Evolutionary conservation across 306 rosid species (phyloP), one percentile per base, ranked within the genome.

Genomic region (Senna siamea): DNA sequence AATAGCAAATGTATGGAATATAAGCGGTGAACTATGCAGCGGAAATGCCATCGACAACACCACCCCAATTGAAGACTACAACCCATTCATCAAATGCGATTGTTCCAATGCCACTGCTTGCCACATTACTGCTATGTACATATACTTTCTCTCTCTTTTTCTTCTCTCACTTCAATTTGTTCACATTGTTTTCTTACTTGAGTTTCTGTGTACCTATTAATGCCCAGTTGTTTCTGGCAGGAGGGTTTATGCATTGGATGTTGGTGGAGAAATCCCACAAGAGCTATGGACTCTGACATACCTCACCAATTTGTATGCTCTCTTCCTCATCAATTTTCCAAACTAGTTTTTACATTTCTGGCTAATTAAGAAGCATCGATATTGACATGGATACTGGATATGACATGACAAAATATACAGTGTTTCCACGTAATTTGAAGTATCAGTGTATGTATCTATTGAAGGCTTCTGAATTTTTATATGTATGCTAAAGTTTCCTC

Each of bases 81-180:
- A 90, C 52, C 97, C 98, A 14, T 79, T 89, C 61, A 87, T 93
- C 84, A 86, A 86, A 86, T 90, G 98, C 26, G 71, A 67, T 26
- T 90, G 96, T 64, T 81, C 87, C 72, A 70, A 43, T 57, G 51
- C 66, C 55, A 53, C 85, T 5, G 79, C 68, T 15, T 93, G 98
- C 84, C 93, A 30, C 84, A 87, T 93, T 18, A 80, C 85, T 2
- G 77, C 56, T 63, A 40, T 93, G 96, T 93, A 80, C 7, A 50
- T n/a, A n/a, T n/a, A n/a, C n/a, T n/a, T n/a, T n/a, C n/a, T n/a
- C 18, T 76, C 55, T 71, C 76, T 48, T 52, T 65, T 41, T 59
- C 60, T 61, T 20, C 34, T 10, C 69, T 44, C 23, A 12, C 23
- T 13, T 51, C 43, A 5, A 0, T 32, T 59, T 22, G 7, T 34